Percentiles rank a stretch among this genome's conserved stretches.
Evolutionary conservation across 164 flowering plant genomes (phyloP).

Genomic region (Annona cherimola): DNA sequence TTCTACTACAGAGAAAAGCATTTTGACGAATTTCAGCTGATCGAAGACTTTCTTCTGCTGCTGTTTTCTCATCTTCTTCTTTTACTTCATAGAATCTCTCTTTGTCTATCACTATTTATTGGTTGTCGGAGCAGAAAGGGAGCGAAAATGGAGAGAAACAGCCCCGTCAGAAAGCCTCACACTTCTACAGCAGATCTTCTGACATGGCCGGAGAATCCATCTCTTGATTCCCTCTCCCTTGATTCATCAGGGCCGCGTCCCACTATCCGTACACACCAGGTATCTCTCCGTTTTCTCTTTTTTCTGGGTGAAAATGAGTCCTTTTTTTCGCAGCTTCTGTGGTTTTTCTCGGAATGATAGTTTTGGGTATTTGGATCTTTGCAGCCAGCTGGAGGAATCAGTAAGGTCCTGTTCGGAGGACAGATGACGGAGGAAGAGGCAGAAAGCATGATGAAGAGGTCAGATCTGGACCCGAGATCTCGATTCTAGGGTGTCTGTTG

Average conservation of each 20-base stretch:
- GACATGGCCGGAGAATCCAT: constrained; percentile 71
- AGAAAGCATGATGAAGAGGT: constrained; percentile 73
- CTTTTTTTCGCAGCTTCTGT: neutral
- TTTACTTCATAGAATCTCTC: neutral
- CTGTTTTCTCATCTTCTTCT: neutral
- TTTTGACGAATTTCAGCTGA: neutral
- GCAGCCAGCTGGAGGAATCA: constrained; percentile 87
- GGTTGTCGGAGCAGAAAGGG: constrained; percentile 5
- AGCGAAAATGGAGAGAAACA: constrained; percentile 52
- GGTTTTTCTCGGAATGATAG: neutral
- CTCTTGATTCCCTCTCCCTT: constrained; percentile 31
- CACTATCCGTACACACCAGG: constrained; percentile 59
- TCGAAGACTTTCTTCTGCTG: neutral
- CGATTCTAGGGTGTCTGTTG: neutral
- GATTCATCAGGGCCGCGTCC: constrained; percentile 30
- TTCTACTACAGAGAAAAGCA: neutral
- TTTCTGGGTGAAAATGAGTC: neutral
- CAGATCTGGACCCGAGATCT: constrained; percentile 36
- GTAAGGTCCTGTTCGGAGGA: constrained; percentile 86
- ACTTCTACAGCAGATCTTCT: constrained; percentile 93
- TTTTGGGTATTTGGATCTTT: constrained; percentile 7
- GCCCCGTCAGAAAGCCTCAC: constrained; percentile 90
- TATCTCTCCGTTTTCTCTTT: constrained; percentile 4
- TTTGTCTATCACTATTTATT: too few relatives aligned
- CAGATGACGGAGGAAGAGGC: constrained; percentile 90